phyloP scores from a whole-genome alignment of 2,329 filamentous ascomycete species.

The Penicillium sp. region DNA sequence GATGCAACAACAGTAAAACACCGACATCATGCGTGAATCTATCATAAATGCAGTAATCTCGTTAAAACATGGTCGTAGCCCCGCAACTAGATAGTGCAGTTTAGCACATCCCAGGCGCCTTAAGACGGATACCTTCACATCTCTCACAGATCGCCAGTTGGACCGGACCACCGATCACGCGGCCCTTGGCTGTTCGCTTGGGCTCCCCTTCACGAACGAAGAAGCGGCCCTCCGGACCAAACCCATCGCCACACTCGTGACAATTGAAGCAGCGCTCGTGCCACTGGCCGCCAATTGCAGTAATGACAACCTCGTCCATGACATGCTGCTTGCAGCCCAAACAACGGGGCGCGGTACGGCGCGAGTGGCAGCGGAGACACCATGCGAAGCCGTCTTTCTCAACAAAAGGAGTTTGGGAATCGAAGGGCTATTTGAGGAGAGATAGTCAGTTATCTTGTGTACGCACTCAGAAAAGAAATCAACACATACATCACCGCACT shows the following conservation, averaged over 20 bases:
- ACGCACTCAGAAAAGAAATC: background rate
- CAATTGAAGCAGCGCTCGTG: conserved; percentile 91
- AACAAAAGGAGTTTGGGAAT: conserved; percentile 71
- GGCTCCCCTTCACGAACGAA: conserved; percentile 58
- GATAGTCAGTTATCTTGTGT: conserved; percentile 13
- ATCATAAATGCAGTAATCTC: conserved; percentile 13
- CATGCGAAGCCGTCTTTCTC: conserved; percentile 98
- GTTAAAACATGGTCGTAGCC: conserved; percentile 1
- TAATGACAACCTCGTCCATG: conserved; percentile 84
- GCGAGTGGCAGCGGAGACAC: conserved; percentile 91
- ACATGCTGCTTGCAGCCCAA: conserved; percentile 79
- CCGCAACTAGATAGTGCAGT: background rate
- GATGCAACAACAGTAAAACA: conserved; percentile 13
- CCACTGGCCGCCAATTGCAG: conserved; percentile 88
- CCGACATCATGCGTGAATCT: conserved; percentile 17
- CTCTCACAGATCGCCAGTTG: conserved; percentile 61
- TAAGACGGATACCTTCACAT: conserved; percentile 62
- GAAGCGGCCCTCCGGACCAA: conserved; percentile 60
- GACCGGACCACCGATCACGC: conserved; percentile 48
- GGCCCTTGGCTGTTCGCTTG: conserved; percentile 44
- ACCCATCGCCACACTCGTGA: conserved; percentile 60
- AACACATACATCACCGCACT: conserved; percentile 74
- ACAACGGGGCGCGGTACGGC: conserved; percentile 86
- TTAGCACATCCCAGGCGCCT: conserved; percentile 47
- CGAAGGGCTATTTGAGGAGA: conserved; percentile 51